Base-by-base conservation (phyloP, 257 asterid genomes). In the Solanum appendiculatum region DNA sequence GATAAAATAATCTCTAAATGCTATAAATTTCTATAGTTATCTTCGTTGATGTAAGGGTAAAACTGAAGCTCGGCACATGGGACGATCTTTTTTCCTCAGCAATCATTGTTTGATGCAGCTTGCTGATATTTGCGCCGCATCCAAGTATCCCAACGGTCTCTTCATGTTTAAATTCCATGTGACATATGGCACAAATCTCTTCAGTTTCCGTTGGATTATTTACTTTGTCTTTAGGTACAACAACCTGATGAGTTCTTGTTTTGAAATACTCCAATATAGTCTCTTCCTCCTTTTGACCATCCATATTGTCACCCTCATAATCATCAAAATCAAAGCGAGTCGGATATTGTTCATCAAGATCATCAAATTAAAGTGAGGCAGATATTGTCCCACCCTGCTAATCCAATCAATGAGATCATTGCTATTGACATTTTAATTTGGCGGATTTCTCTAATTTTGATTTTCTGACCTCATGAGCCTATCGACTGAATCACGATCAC, bases 61-160 rank as follows among this genome's bases (percentile, higher is more conserved):
- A 87, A 20, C 46, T 0, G 40, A 42, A 23, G 85, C 80, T 31
- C 39, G 58, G 37, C 87, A 87, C 10, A 87, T 7, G 7, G 89
- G 87, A 31, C 89, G 84, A 56, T 27, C 37, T 3, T 70, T 58
- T 14, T 74, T 74, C 51, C 33, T 29, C 5, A 39, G 1, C 85
- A 87, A 42, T 81, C 89, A 87, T 20, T 60, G 46, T 14, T 74
- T 54, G n/a, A 87, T 84, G 87, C 89, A 87, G 9, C 75, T 14
- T 7, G 16, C 33, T 83, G 89, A 29, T 70, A 87, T n/a, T 87
- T n/a, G n/a, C n/a, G n/a, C 5, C 7, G 10, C 64, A 54, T 20
- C 63, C 64, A 54, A 54, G 64, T 54, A 25, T 54, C 64, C 0
- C 64, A 51, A 51, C 58, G 58, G 21, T 51, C 51, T 44, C 51